Base-by-base conservation (phyloP, 139 green algal species). In the Tetraselmis chui region DNA sequence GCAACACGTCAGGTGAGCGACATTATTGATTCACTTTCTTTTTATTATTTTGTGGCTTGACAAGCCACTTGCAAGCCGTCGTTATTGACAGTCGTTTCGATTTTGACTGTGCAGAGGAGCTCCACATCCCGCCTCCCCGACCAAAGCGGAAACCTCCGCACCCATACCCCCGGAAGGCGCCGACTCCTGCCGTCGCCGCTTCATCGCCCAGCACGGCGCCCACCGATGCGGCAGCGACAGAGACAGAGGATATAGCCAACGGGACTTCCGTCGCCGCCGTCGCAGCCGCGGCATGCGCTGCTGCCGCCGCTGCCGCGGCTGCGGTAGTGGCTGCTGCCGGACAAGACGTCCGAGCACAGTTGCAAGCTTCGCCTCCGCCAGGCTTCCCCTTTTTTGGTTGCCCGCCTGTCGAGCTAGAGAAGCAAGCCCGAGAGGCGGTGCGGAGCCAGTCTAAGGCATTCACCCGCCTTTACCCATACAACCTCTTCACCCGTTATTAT, bases 111-210 rank as follows among this genome's bases (percentile, higher is more conserved):
- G 83, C 85, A 83, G 83, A 88, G 1, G 84, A 87, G 77, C 84
- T 97, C 76, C 80, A 84, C 58, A 95, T 98, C 75, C 95, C 95
- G 0, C 95, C 95, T 1, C 95, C 95, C 0, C 83, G 95, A 24
- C 93, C 92, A 28, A 98, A 98, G 87, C 88, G 91, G 75, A 97
- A 96, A 84, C 90, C 92, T 27, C 30, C 83, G 22, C 88, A 92
- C 78, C 92, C 92, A 0, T 97, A 97, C 81, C 93, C 94, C 0
- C 87, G 89, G 27, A 95, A 96, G 81, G 83, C 89, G 0, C 78
- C 78, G 1, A 59, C 31, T n/a, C 28, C 28, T 29, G 27, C 32
- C 31, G 1, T 29, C 28, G 32, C 77, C 78, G 80, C 81, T 74
- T 29, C 79, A 83, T 45, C 1, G 79, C n/a, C 0, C 76, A 81